These are phyloP conservation scores for Sporothrix luriei DNA, from an alignment of 2,329 filamentous ascomycete species.

Conservation along the genomic window DNA sequence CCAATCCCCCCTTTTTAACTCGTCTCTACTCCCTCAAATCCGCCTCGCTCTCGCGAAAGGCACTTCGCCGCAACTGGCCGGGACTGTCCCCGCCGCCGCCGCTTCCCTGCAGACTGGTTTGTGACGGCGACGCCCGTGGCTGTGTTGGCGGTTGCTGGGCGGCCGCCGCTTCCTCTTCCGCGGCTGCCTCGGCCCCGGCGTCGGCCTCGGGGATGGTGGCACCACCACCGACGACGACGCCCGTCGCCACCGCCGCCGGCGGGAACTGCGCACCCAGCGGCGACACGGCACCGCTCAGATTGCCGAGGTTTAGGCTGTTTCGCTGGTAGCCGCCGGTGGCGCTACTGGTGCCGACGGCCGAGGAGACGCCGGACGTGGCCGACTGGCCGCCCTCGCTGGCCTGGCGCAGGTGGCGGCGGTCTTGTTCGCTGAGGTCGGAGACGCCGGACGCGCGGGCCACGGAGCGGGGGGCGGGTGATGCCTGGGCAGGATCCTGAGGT, in stretches of 20 bases:
- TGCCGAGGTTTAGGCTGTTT: not conserved
- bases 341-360: not conserved
- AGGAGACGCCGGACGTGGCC: slow-evolving; percentile 31
- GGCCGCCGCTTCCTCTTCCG: slow-evolving; percentile 26
- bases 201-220: slow-evolving; percentile 25
- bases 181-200: slow-evolving; percentile 25
- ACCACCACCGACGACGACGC: not conserved
- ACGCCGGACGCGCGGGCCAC: slow-evolving; percentile 45
- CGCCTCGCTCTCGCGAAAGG: slow-evolving; percentile 26
- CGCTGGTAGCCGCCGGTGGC: not conserved
- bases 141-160: not conserved
- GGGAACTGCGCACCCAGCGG: slow-evolving; percentile 18
- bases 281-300: slow-evolving; percentile 28
- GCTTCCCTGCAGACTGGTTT: not conserved
- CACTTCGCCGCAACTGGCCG: slow-evolving; percentile 14
- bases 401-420: slow-evolving; percentile 47
- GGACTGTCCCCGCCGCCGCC: slow-evolving; percentile 21
- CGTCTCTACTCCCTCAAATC: slow-evolving; percentile 16
- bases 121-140: slow-evolving; percentile 2
- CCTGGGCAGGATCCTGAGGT: not conserved
- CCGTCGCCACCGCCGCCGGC: not conserved
- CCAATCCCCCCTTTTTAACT: not conserved
- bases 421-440: slow-evolving; percentile 48
- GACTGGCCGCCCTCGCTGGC: slow-evolving; percentile 48
- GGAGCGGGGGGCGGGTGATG: slow-evolving; percentile 25